These are phyloP conservation scores for Panaeolus papilionaceus DNA, from an alignment of 768 basidiomycete genomes.

Conservation along the genomic window DNA sequence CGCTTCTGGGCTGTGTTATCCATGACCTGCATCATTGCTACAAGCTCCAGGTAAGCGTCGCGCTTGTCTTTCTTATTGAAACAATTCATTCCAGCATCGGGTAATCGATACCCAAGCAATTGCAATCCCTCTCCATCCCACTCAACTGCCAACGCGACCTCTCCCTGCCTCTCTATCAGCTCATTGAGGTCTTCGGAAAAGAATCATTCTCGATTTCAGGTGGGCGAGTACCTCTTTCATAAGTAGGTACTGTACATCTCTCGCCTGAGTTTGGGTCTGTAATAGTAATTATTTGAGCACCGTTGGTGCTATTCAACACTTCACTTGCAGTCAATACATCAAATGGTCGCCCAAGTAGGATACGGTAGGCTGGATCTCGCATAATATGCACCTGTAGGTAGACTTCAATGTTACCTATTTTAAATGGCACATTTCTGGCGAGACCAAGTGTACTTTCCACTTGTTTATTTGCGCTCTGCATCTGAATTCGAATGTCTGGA, in stretches of 20 bases:
- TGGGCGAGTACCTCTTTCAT: not conserved
- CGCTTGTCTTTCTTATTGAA: constrained; percentile 15
- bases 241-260: constrained; percentile 23
- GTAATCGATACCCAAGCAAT: constrained; percentile 8
- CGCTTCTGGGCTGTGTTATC: constrained; percentile 16
- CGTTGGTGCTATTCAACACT: constrained; percentile 23
- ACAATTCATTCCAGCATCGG: not conserved
- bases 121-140: constrained; percentile 15
- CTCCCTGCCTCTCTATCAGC: constrained; percentile 19
- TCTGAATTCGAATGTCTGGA: constrained; percentile 24
- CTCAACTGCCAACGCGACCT: constrained; percentile 21
- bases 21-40: not conserved
- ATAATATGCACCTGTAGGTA: constrained; percentile 36
- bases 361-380: constrained; percentile 29
- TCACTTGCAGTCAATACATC: constrained; percentile 23
- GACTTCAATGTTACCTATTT: constrained; percentile 27
- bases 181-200: too few relatives aligned
- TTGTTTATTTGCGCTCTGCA: constrained; percentile 33
- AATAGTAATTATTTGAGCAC: too few relatives aligned
- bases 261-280: constrained; percentile 29
- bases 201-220: too few relatives aligned
- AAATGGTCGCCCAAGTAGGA: constrained; percentile 33
- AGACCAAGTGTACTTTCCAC: constrained; percentile 29
- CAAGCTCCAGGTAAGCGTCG: constrained; percentile 19
- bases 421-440: constrained; percentile 8